Evolutionary conservation across 768 basidiomycete species (phyloP), one percentile per base, ranked within the genome.

Genomic region (Tylopilus intermedius): DNA sequence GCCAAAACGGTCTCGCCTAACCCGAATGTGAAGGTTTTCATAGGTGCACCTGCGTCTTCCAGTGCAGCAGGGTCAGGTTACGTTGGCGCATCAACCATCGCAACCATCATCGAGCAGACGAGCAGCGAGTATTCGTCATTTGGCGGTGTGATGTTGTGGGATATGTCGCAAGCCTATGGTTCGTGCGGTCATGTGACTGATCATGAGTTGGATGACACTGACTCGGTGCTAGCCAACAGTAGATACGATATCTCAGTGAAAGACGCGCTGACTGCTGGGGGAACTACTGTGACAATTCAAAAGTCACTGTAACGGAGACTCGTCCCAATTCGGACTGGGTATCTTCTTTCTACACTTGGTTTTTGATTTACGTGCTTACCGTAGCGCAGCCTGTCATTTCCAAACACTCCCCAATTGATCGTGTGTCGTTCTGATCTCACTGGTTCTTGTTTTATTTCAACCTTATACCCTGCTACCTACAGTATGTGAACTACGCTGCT

Each of bases 241-340:
- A 76, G 79, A 15, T 86, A 77, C 59, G 83, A 85, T 60, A 53
- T 74, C n/a, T 77, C 76, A 4, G 77, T 85, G 49, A 86, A 87
- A 63, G 72, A 75, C 52, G 76, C 79, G 27, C 72, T 86, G 22
- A 65, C 66, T 10, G 75, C 78, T 14, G 37, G 58, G 11, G 35
- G 58, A 14, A 33, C 56, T 4, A 33, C 56, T 4, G 8, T 9
- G 11, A 33, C 13, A 15, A 51, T 50, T 6, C 18, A 18, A 18
- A 18, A 18, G 18, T 18, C 18, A 18, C 18, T 18, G 18, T 18
- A 18, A 18, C 18, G 18, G 18, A 18, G 18, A 18, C 18, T 18
- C 18, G 18, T 18, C 18, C 18, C 18, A 18, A 18, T 18, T 18
- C 18, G 18, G 18, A 18, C 18, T 18, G 18, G 18, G 18, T 18